These are phyloP conservation scores for Annulohypoxylon nitens DNA, from an alignment of 495 filamentous ascomycete species.

Conservation along the genomic window DNA sequence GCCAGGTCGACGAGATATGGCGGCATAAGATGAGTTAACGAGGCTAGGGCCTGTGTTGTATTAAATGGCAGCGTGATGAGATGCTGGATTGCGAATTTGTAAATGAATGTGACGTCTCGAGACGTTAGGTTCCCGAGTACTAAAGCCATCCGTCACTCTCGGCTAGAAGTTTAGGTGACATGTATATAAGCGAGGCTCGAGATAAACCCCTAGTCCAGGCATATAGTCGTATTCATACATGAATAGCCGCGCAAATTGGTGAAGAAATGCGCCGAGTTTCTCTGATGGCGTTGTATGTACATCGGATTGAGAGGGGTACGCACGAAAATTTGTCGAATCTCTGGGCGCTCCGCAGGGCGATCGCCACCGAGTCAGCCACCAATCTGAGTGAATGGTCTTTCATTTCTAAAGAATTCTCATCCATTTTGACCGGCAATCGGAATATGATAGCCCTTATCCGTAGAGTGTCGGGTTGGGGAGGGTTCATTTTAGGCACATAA, in stretches of 20 bases:
- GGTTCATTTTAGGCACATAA: neutral
- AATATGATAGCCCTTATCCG: neutral
- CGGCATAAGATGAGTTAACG: neutral
- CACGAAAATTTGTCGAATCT: neutral
- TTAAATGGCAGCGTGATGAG: neutral
- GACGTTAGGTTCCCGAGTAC: neutral
- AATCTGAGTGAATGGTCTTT: neutral
- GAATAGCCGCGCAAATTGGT: neutral
- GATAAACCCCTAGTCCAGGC: neutral
- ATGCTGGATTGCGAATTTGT: neutral
- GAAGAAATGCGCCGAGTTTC: neutral
- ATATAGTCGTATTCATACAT: neutral
- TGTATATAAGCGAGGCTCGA: neutral
- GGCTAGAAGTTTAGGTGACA: neutral
- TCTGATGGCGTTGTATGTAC: neutral
- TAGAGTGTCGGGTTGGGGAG: neutral
- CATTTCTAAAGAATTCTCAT: neutral
- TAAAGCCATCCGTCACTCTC: neutral
- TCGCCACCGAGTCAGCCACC: neutral
- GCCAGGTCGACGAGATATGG: neutral
- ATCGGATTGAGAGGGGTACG: neutral
- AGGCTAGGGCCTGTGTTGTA: neutral
- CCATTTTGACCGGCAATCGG: neutral
- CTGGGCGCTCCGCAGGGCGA: neutral
- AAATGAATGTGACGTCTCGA: neutral